Percentiles rank a stretch among this genome's conserved stretches.
These are phyloP conservation scores for Trametopsis cervina DNA, from an alignment of 768 basidiomycete genomes.

Conservation along the genomic window DNA sequence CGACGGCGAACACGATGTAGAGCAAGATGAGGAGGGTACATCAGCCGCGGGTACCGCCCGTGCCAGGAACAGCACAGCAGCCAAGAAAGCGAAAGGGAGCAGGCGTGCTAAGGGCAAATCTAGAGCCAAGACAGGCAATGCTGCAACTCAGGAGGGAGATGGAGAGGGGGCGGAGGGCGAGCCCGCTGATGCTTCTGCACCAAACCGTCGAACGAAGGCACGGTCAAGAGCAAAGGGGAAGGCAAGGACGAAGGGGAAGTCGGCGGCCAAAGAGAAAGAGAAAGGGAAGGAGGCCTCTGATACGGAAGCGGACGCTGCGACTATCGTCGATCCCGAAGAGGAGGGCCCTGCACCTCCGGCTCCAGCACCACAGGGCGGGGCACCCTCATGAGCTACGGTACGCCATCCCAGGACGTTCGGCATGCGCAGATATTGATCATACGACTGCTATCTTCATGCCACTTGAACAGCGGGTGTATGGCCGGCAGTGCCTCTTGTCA, in stretches of 20 bases:
- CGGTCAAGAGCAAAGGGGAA: constrained; percentile 30
- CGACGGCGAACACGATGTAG: constrained; percentile 66
- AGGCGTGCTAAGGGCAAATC: constrained; percentile 26
- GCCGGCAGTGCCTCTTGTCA: too few species aligned
- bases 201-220: constrained; percentile 26
- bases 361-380: not conserved
- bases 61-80: constrained; percentile 12
- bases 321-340: not conserved
- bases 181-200: constrained; percentile 23
- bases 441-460: too few species aligned
- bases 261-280: constrained; percentile 6
- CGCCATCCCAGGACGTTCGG: too few species aligned
- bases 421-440: too few species aligned
- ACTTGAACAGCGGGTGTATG: too few species aligned
- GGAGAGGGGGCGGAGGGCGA: constrained; percentile 31
- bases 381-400: too few species aligned
- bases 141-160: constrained; percentile 25
- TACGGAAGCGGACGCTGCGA: constrained; percentile 5
- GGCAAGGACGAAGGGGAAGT: not conserved
- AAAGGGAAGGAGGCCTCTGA: constrained; percentile 5
- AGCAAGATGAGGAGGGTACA: constrained; percentile 33
- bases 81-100: constrained; percentile 20
- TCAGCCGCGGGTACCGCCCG: constrained; percentile 22
- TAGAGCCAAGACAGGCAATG: constrained; percentile 20
- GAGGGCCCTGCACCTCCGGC: not conserved